Base-by-base conservation (phyloP, 768 basidiomycete genomes). In the Lactarius pseudohatsudake region DNA sequence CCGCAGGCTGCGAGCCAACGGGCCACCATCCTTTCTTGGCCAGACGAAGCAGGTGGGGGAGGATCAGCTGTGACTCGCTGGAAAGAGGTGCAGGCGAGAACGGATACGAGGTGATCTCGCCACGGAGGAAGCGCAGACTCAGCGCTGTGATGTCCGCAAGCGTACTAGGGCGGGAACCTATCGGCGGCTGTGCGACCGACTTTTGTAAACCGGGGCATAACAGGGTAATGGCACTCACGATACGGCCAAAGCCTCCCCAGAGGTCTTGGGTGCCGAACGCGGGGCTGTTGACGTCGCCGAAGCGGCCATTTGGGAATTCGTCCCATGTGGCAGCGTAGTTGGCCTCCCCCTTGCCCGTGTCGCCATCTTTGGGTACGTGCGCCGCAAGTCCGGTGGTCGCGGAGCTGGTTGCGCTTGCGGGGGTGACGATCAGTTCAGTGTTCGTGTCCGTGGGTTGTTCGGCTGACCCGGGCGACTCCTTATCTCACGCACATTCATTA, bases 231-330 rank as follows among this genome's bases (percentile, higher is more conserved):
- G 61, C 15, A 59, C 81, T 43, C 74, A 90, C 88, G 63, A 85
- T 80, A 43, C 89, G 79, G 54, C 81, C 82, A 13, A 85, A 82
- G 43, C 87, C 86, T 63, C 91, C 90, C 90, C 91, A 94, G 2
- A 82, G 88, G 67, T 88, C 89, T 72, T 85, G 86, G 40, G 81
- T 80, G 56, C 97, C 97, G 71, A 90, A 99, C 0, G 97, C 97
- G 26, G 97, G 97, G 79, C 94, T 96, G 73, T 97, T 92, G 75
- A 91, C 92, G 76, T 98, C 97, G 68, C 97, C 97, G 76, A 98
- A 98, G 11, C 97, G 89, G 41, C 97, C 97, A 74, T 99, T 99
- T 8, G 97, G 97, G 75, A 98, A 98, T 73, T 99, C 97, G 72
- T 94, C 92, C 92, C 92, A 94, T 22, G 86, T 86, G 1, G 88